Evolutionary conservation across 2,329 filamentous ascomycete species (phyloP).

Genomic region (Talaromyces atroroseus): DNA sequence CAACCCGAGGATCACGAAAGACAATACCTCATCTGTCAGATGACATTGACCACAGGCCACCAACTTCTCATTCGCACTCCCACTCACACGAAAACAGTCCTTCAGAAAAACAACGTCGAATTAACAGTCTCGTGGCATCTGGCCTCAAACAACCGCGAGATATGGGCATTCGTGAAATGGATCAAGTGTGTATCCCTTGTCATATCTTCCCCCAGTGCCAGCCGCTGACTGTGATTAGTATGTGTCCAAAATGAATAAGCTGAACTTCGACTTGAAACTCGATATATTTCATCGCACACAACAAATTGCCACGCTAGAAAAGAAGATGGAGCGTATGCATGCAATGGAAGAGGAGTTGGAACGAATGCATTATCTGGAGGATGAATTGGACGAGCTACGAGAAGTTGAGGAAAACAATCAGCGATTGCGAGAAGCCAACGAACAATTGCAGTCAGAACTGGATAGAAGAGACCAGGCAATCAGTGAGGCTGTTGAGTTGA

Average conservation of each 20-base stretch:
- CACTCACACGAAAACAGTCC: constrained; percentile 28
- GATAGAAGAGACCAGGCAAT: constrained; percentile 38
- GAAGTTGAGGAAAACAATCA: constrained; percentile 32
- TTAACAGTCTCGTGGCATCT: constrained; percentile 24
- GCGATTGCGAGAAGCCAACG: constrained; percentile 32
- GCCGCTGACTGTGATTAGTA: constrained; percentile 27
- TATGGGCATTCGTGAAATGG: constrained; percentile 40
- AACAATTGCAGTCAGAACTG: constrained; percentile 32
- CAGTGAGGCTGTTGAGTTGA: constrained; percentile 39
- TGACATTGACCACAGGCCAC: constrained; percentile 17
- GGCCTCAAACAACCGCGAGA: constrained; percentile 32
- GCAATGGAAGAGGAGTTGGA: constrained; percentile 32
- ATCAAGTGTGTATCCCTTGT: constrained; percentile 28
- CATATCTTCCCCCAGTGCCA: not conserved
- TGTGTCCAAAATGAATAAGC: constrained; percentile 39
- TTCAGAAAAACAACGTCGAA: constrained; percentile 32
- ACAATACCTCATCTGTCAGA: constrained; percentile 21
- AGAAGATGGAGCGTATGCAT: constrained; percentile 34
- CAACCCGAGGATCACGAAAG: constrained; percentile 29
- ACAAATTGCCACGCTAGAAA: constrained; percentile 31
- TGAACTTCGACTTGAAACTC: constrained; percentile 41
- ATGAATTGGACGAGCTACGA: constrained; percentile 35
- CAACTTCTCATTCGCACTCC: constrained; percentile 15
- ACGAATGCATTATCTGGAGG: constrained; percentile 24
- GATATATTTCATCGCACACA: constrained; percentile 38